Evolutionary conservation across 805 yeast species (phyloP), one percentile per base, ranked within the genome.

Genomic region (Candida incommunis): DNA sequence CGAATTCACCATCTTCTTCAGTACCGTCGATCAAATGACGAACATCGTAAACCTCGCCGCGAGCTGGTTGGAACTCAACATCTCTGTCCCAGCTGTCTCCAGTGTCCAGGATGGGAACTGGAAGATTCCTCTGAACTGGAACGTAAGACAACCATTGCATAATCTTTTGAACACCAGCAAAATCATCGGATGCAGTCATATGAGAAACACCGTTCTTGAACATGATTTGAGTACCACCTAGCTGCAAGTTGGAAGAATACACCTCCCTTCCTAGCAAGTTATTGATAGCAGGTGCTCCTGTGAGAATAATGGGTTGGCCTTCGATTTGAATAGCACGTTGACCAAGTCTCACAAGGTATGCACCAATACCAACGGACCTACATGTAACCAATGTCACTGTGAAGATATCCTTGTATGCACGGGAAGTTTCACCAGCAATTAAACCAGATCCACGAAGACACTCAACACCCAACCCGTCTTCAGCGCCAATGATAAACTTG

Each of bases 301-400:
- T 92, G 60, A 92, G 79, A 55, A 92, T 90, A 56, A 92, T 86
- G 46, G 99, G 98, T 68, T 92, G 97, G 40, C 98, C 98, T 65
- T 92, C 96, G 57, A 92, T 83, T 70, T 92, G 99, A 58, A 92
- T 88, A 40, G 97, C 94, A 73, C 99, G 82, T 74, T 92, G 97
- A 59, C 99, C 99, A 54, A 92, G 75, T 68, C 99, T 82, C 37
- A 92, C 98, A 62, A 92, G 74, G 63, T 92, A 92, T 41, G 99
- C 99, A 72, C 99, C 99, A 64, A 92, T 92, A 80, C 99, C 99
- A 58, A 92, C 99, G 44, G 97, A 88, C 74, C 99, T 81, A 71
- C 97, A 88, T n/a, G 98, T 92, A 46, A 92, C 98, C 64, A 92
- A 73, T n/a, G 98, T 90, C 48, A 88, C 78, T 20, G 99, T 92